Conservation (phyloP, 495 filamentous ascomycete species). For the Choiromyces venosus region DNA sequence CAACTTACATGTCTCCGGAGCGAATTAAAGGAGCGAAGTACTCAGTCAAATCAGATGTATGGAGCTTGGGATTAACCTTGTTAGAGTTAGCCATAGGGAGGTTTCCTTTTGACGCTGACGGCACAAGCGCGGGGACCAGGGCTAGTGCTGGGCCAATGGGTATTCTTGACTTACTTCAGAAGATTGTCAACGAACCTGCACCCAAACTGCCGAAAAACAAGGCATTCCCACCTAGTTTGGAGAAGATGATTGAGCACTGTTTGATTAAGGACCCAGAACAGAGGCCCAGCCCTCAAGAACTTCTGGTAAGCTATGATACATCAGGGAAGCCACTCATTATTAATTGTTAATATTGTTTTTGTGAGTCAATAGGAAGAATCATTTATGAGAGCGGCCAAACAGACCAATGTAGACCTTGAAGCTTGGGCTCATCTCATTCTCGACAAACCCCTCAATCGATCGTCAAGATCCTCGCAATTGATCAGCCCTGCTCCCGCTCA, state of each 20-base stretch:
- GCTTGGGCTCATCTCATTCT: conserved; percentile 38
- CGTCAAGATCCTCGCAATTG: conserved; percentile 32
- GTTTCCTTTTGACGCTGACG: conserved; percentile 81
- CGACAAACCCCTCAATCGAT: conserved; percentile 37
- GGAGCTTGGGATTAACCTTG: conserved; percentile 92
- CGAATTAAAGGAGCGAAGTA: conserved; percentile 94
- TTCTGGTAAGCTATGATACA: conserved; percentile 45
- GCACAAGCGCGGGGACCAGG: conserved; percentile 61
- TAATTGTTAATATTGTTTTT: conserved; percentile 28
- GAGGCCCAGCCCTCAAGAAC: conserved; percentile 83
- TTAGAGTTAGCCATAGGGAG: conserved; percentile 96
- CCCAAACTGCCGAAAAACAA: conserved; percentile 92
- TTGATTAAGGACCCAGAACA: conserved; percentile 79
- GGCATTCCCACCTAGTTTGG: conserved; percentile 87
- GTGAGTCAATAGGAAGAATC: conserved; percentile 29
- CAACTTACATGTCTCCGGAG: conserved; percentile 98
- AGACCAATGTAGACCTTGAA: conserved; percentile 41
- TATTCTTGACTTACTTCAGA: conserved; percentile 91
- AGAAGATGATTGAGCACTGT: conserved; percentile 96
- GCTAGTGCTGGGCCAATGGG: conserved; percentile 75
- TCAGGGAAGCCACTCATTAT: conserved; percentile 38
- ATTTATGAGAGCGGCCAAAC: conserved; percentile 41
- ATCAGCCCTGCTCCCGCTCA: conserved; percentile 29
- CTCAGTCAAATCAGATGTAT: conserved; percentile 96
- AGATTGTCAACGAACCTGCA: conserved; percentile 94